Base-by-base conservation (phyloP, 1,139 yeast genomes). In the Lodderomyces jiufengensis region DNA sequence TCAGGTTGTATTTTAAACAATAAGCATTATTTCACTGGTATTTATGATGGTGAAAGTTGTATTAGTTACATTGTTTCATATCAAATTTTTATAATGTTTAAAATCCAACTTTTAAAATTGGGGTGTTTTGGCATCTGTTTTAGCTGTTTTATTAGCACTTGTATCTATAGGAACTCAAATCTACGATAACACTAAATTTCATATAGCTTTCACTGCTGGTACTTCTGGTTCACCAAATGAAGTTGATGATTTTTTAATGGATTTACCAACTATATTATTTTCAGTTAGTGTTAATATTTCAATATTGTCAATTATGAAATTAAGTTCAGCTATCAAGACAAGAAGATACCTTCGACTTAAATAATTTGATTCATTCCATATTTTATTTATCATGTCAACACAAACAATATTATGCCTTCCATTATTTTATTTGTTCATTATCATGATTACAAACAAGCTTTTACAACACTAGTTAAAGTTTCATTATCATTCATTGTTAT, bases 381-480 rank as follows among this genome's bases (percentile, higher is more conserved):
- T 88, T 24, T 61, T 92, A 31, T 63, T 86, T 41, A 83, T 88
- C 39, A 84, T 85, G 88, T 66, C 84, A 1, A 63, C 78, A n/a
- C 97, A 92, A 55, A 80, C 95, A 0, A 72, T 88, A 57, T 87
- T 10, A 62, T 85, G 15, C 97, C 97, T 2, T 75, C 94, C 0
- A 59, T 83, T 4, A 51, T 92, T 35, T 70, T 76, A n/a, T 69
- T 84, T 29, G 49, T 78, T 25, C 73, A 76, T 35, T 78, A 77
- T 44, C 38, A 48, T 13, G 7, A 18, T 18, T 18, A 18, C 7
- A 18, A 18, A 18, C 20, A 18, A 5, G 36, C 41, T 6, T 22
- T 21, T 1, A 38, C 44, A 7, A 44, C 48, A 13, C 42, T 57
- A 10, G 38, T 48, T 5, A 51, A 57, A 29, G 43, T 63, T 9